Evolutionary conservation across 768 basidiomycete genomes (phyloP).

Genomic region (Rhodosporidiobolus odoratus): DNA sequence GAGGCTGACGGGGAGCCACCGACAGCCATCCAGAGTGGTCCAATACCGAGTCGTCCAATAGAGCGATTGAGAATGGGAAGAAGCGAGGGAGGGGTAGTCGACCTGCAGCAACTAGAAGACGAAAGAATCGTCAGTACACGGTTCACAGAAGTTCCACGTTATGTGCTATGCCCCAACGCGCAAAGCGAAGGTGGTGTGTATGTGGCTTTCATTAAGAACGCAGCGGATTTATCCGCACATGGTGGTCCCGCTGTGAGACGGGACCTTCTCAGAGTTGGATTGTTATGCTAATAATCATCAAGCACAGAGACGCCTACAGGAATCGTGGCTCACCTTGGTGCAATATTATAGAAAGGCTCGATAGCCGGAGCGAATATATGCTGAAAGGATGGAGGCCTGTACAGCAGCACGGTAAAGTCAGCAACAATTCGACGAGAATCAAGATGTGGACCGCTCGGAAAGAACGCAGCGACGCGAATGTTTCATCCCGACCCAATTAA

Average conservation of each 20-base stretch:
- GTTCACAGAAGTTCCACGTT: too few species aligned
- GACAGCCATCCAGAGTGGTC: too few species aligned
- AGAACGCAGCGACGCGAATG: neutral
- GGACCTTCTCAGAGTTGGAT: neutral
- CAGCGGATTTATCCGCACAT: neutral
- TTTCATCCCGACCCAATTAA: neutral
- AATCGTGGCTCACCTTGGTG: too few species aligned
- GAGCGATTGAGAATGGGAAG: too few species aligned
- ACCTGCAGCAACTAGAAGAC: too few species aligned
- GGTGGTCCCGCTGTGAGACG: neutral
- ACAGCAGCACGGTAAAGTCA: neutral
- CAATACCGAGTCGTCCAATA: too few species aligned
- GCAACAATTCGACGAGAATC: neutral
- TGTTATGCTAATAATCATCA: neutral
- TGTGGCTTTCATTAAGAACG: neutral
- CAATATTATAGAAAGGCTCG: too few species aligned
- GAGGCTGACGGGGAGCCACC: too few species aligned
- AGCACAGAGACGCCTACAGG: neutral
- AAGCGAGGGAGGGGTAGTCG: too few species aligned
- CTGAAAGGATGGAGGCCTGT: neutral
- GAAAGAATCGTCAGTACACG: too few species aligned
- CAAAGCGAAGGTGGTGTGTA: neutral
- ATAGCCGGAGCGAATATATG: neutral
- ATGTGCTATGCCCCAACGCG: too few species aligned
- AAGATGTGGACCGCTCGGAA: neutral